Percentiles rank a stretch among this genome's conserved stretches.
Evolutionary conservation across 2,329 filamentous ascomycete genomes (phyloP).

Genomic region (Coniella lustricola): DNA sequence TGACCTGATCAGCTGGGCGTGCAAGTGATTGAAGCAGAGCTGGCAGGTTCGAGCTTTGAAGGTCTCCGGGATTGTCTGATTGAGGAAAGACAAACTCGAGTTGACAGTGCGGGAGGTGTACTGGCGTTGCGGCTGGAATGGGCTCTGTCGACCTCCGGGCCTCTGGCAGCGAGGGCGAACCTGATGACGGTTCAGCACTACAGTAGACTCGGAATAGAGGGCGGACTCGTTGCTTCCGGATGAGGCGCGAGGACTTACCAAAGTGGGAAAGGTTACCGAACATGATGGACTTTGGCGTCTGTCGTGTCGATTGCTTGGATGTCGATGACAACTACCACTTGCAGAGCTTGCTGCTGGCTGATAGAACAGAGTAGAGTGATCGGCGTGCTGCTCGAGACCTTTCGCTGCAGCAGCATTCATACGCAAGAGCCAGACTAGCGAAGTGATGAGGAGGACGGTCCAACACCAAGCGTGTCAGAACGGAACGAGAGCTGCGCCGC

Average conservation of each 20-base stretch:
- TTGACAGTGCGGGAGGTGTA: conserved; percentile 41
- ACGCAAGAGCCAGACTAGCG: too few relatives aligned
- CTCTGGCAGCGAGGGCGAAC: conserved; percentile 10
- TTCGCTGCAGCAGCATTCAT: too few relatives aligned
- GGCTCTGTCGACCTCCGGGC: conserved; percentile 36
- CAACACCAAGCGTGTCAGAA: too few relatives aligned
- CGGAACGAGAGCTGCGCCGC: too few relatives aligned
- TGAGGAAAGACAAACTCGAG: conserved; percentile 22
- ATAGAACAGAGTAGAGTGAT: neutral
- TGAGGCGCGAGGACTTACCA: conserved; percentile 26
- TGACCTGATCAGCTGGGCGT: conserved; percentile 41
- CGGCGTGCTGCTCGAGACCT: too few relatives aligned
- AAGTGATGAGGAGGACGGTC: too few relatives aligned
- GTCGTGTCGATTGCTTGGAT: neutral
- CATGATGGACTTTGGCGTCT: conserved; percentile 26
- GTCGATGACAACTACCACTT: neutral
- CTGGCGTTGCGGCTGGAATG: conserved; percentile 49
- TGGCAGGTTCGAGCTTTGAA: conserved; percentile 23
- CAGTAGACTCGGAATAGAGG: neutral
- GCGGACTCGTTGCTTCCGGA: neutral
- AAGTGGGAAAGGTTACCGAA: conserved; percentile 36
- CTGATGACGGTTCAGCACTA: conserved; percentile 9
- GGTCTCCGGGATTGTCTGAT: conserved; percentile 2
- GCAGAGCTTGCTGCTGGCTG: neutral
- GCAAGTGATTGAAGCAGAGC: conserved; percentile 46